Evolutionary conservation across 139 green algal genomes (phyloP).

Genomic region (Ostreobium quekettii): DNA sequence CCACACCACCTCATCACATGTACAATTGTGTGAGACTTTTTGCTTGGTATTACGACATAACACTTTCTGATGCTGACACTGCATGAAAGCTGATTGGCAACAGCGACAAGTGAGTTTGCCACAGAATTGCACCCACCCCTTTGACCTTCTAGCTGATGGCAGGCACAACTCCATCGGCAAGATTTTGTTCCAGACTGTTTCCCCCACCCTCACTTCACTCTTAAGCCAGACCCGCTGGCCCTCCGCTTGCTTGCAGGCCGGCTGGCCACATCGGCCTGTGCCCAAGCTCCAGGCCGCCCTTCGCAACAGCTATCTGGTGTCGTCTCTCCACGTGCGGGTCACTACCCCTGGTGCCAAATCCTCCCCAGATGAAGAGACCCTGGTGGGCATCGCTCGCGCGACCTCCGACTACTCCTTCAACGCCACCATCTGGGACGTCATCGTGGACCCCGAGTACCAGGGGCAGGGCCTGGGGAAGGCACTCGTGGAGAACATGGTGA

Average conservation of each 20-base stretch:
- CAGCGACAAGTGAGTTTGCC: no score
- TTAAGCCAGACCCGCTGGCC: no score
- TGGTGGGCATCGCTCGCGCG: constrained; percentile 78
- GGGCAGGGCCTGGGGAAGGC: constrained; percentile 67
- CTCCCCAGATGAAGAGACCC: constrained; percentile 13
- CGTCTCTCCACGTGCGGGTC: constrained; percentile 51
- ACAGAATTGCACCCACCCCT: no score
- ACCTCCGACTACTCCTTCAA: constrained; percentile 95
- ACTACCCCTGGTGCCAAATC: background rate
- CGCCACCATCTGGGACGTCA: constrained; percentile 95
- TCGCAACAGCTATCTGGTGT: constrained; percentile 82
- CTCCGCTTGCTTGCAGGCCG: constrained; percentile 51
- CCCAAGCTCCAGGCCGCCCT: constrained; percentile 81
- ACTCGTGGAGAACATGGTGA: constrained; percentile 83
- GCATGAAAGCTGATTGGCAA: no score
- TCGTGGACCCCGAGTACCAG: constrained; percentile 90
- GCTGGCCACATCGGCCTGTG: constrained; percentile 71
- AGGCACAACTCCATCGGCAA: no score
- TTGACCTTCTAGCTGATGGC: no score
- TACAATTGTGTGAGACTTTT: no score
- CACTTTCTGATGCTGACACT: no score
- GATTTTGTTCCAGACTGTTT: no score
- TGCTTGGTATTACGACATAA: no score
- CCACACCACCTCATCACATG: no score
- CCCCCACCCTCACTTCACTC: no score